Base-by-base conservation (phyloP, 441 rosid genomes). In the Biscutella laevigata region DNA sequence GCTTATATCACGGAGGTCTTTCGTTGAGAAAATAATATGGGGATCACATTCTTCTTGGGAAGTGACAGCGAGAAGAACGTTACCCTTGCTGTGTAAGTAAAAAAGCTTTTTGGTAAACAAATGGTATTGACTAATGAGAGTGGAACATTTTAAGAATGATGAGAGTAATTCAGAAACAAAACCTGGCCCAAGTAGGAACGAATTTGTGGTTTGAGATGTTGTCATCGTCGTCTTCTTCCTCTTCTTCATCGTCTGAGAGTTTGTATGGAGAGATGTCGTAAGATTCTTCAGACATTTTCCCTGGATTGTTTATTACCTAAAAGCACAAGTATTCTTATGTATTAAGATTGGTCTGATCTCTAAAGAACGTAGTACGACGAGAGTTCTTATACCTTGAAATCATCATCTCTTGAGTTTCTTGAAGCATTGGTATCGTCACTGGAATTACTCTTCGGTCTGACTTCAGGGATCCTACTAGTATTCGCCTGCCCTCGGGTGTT, bases 191-290 rank as follows among this genome's bases (percentile, higher is more conserved):
- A 13, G 88, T 64, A 69, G 99, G 99, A 57, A 81, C 56, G 44
- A 77, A 81, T 71, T 92, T 92, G 35, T 35, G 68, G 50, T 76
- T 82, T 4, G 51, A 68, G 30, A 39, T 36, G 47, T 70, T 53
- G 11, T 76, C 78, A 7, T 77, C 70, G 0, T 69, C 73, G 0
- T 77, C 82, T 36, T 79, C 88, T 0, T 91, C 92, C 16, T 78
- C 94, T 1, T 80, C 83, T 71, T 87, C 98, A 22, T 88, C 83
- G 42, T 88, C 97, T 2, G 95, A 92, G 71, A 75, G 77, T 77
- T 84, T 82, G 68, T 86, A 92, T 24, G 99, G 99, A 47, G 99
- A 92, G 22, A 92, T 84, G 34, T 84, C 92, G 44, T 88, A 92
- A 2, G 99, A 86, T 50, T 88, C 95, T 60, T 52, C 55, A 29